Base-by-base conservation (phyloP, 225 moss, liverwort and hornwort genomes). In the Sphagnum contortum region DNA sequence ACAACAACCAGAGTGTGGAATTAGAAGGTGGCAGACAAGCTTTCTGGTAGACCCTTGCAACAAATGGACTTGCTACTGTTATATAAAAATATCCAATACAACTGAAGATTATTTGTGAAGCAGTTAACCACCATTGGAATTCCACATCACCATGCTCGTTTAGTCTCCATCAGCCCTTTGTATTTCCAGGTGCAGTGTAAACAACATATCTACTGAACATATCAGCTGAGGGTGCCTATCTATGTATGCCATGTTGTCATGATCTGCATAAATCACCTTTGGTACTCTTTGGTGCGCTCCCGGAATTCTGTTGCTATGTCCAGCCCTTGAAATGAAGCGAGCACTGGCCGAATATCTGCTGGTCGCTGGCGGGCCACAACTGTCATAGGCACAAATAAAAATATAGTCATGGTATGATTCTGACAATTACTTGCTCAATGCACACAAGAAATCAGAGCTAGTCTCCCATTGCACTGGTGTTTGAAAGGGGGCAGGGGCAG, bases 361-460 rank as follows among this genome's bases (percentile, higher is more conserved):
- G 93, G 93, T 57, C 93, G 80, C 70, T 93, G 89, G 47, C 91
- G 83, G 68, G 93, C 91, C 65, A 98, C 98, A 78, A 91, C 96
- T 98, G 93, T 64, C 49, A 61, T 44, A 61, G 45, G 45, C 44
- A 61, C 44, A 61, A 5, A 61, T 3, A 61, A 9, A 9, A 3
- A 66, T 2, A 61, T 47, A 61, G 0, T 45, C 45, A 47, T 12
- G 0, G 3, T 48, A 2, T 4, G 8, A 46, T 7, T 48, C 13
- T 7, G 44, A 48, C 44, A 4, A 64, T 1, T 5, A 12, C 0
- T 29, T 29, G 29, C 29, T 29, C 29, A 29, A 29, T 29, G 29
- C 29, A 29, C 29, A 29, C 29, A 29, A 29, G 29, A 29, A 29
- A 29, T 29, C 29, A 29, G 29, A 29, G 29, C 29, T 29, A 1